Conservation (phyloP, 2,329 filamentous ascomycete species). For the Apiospora sp. region DNA sequence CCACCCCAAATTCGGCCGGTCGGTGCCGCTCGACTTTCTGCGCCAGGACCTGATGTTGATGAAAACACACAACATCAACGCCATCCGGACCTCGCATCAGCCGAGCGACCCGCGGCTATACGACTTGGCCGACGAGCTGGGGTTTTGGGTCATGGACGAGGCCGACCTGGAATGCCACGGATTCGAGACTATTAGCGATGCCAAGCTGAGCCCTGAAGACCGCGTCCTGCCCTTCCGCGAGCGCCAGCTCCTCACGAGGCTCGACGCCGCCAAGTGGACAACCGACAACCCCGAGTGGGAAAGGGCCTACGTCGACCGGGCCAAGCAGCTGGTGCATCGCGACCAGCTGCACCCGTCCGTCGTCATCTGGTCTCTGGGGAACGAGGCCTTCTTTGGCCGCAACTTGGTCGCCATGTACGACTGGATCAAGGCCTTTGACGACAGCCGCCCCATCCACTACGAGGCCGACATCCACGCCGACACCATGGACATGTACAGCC, state of each 20-base stretch:
- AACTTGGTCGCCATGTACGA: conserved; percentile 71
- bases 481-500: conserved; percentile 66
- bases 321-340: conserved; percentile 67
- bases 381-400: conserved; percentile 71
- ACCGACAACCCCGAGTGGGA: conserved; percentile 65
- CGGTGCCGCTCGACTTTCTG: conserved; percentile 63
- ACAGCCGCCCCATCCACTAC: conserved; percentile 66
- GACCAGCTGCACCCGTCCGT: conserved; percentile 72
- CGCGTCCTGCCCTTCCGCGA: conserved; percentile 40
- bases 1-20: conserved; percentile 61
- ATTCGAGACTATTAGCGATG: conserved; percentile 41
- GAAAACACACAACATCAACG: conserved; percentile 71
- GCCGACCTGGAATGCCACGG: conserved; percentile 53
- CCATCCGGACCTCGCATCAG: conserved; percentile 67
- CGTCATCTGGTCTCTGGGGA: conserved; percentile 73
- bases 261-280: conserved; percentile 54
- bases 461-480: conserved; percentile 65
- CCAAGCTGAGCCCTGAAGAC: conserved; percentile 39
- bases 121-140: conserved; percentile 62
- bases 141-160: conserved; percentile 64
- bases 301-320: conserved; percentile 70
- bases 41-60: conserved; percentile 64
- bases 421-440: conserved; percentile 63
- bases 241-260: conserved; percentile 44
- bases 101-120: conserved; percentile 62